Base-by-base conservation (phyloP, 2,329 filamentous ascomycete species). In the Neonectria hederae region DNA sequence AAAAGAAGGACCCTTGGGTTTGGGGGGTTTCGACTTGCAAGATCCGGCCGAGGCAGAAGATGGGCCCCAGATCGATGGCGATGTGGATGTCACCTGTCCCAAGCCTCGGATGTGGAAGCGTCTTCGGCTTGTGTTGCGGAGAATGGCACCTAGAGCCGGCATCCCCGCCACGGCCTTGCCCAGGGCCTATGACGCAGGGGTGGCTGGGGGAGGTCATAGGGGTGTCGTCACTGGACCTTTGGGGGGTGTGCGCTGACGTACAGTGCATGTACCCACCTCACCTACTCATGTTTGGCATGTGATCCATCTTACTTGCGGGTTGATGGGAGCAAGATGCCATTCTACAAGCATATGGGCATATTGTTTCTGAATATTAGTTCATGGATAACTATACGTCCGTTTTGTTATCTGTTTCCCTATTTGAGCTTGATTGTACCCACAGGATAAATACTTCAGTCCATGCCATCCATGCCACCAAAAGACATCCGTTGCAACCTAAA, bases 101-200 rank as follows among this genome's bases (percentile, higher is more conserved):
- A 52, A 64, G 65, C 65, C 65, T 66, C 64, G 64, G 61, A 54
- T 61, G 51, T 62, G 55, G 59, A 54, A 63, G 40, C 54, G 61
- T 48, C 51, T 61, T 66, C 64, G 64, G 64, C 64, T 66, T 51
- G 55, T 63, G 60, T 66, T 60, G 63, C 60, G 63, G 63, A 65
- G 55, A 58, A 38, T 21, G 43, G 52, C 38, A 57, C 28, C 57
- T 56, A 57, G 42, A 62, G 52, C 63, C 63, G 63, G 54, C 49
- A 46, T 48, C 49, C 54, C 59, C 54, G 52, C 62, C 26, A 42
- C 35, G 42, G 46, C 30, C 32, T 38, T 7, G 51, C 35, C 52
- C 32, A 30, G 43, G 49, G 24, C 58, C 58, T 62, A 62, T 62
- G 58, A 65, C 58, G 63, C 62, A 65, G 53, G 30, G 59, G 54